Base-by-base conservation (phyloP, 169 alveolate genomes). In the Eimeria maxima region DNA sequence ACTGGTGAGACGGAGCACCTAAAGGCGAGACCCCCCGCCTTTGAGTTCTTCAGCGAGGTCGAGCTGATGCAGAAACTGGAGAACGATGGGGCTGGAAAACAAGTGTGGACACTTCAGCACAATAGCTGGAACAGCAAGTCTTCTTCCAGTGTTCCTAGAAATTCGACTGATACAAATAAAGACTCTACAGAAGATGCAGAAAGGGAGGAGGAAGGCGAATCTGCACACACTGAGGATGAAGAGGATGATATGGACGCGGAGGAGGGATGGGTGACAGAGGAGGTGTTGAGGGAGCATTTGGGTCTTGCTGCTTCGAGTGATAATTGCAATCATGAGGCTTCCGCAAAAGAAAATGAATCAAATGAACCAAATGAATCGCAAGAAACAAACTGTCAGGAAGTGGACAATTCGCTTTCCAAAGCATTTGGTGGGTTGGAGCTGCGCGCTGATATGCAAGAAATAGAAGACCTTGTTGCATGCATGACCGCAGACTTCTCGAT, bases 401-500 rank as follows among this genome's bases (percentile, higher is more conserved):
- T 65, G n/a, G 90, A 47, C 3, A 57, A 81, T 22, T 8, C 60
- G 38, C 90, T 45, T 57, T 47, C 90, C 10, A 24, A 81, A 5
- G 92, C 76, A 16, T 84, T 84, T 33, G 33, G 3, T 22, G 88
- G 92, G 8, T 29, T 67, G 78, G 86, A 45, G 67, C 83, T 22
- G 92, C 47, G 73, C 63, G 92, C 69, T 18, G n/a, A 22, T 24
- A 50, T 6, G 22, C 91, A 76, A 29, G 60, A 76, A 29, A 90
- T 22, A 55, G 95, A 95, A 44, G 78, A 60, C 4, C 95, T 93
- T 38, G 98, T 98, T 50, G 57, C 96, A 18, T 91, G 98, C 92
- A 87, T 97, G 78, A 97, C 98, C 0, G 95, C 97, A 74, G 99
- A 98, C 81, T 98, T 95, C 95, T 97, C 98, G 8, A 95, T 98